Evolutionary conservation across 2,329 filamentous ascomycete species (phyloP), one percentile per base, ranked within the genome.

Genomic region (Microdochium nivale): DNA sequence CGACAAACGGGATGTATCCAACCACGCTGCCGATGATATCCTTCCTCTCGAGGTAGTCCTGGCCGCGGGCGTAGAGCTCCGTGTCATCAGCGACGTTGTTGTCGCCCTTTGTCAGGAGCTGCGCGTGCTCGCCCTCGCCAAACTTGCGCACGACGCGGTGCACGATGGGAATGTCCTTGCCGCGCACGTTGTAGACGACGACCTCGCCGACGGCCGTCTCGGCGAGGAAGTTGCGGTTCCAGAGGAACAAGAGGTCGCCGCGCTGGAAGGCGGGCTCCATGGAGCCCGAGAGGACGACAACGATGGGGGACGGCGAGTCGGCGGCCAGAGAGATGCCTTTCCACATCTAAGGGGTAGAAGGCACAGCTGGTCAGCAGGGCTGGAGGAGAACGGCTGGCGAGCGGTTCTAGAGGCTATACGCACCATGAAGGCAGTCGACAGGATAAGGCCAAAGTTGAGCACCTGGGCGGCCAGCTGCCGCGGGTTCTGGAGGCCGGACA

Each of bases 81-180:
- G 90, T 95, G 67, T 99, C 94, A 68, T 97, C 92, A 43, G 89
- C 88, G 8, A 83, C 71, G 67, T 99, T 99, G 77, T 97, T 99
- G 72, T 99, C 94, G 59, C 94, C 94, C 72, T 99, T 99, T 32
- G 94, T 99, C 52, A 99, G 80, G 21, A 99, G 81, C 64, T 89
- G 76, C n/a, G 81, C 80, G 49, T 76, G 68, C 53, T 63, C 80
- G 74, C 81, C 81, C 27, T 62, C 62, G 23, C 83, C 82, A 65
- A 84, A 86, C 65, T 83, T 84, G 70, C 91, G 81, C 51, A 97
- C 87, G 10, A 97, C 80, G 49, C 94, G 78, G 73, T 99, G 94
- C 59, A 99, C 94, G 69, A 99, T 99, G 27, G 94, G 94, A 57
- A 99, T 97, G 59, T 96, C 88, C 76, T 97, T 99, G 53, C 86